Evolutionary conservation across 306 rosid genomes (phyloP), one percentile per base, ranked within the genome.

Genomic region (Casuarina equisetifolia): DNA sequence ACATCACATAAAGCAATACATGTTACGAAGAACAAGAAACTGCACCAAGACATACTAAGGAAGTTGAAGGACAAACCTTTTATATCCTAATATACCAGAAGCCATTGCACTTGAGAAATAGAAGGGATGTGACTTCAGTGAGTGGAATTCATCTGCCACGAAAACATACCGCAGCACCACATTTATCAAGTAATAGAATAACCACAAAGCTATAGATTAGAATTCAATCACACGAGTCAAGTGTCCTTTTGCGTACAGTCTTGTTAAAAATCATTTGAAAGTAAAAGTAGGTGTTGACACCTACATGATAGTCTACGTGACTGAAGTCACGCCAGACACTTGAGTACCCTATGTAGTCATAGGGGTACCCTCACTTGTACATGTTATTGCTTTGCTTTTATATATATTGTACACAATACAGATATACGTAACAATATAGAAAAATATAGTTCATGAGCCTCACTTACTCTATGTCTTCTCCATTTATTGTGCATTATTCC

Each of bases 211-310:
- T 32, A 63, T 51, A 69, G 35, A 70, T 58, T 19, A 69, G 57
- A 71, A 70, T 82, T 38, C 79, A 81, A 78, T 85, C 84, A 53
- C 83, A 71, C 32, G 73, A 58, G 44, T 19, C 74, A 61, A 80
- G 52, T 3, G 25, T 25, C 74, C 40, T 19, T 80, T 50, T 72
- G 55, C 10, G 15, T n/a, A 11, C 20, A 55, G 74, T 3, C 76
- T 69, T 32, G 74, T 63, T 86, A 80, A 76, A 71, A 39, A 80
- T 82, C 91, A 87, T 82, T 88, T 85, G 91, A 79, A 68, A 69
- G 40, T 68, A 63, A 85, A 85, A 76, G 87, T 73, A 49, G 32
- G 32, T 25, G 32, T 25, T 25, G 32, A 25, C 32, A 25, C 32
- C 32, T 25, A 25, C 32, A 25, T 25, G 32, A 25, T 0, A 25